These are phyloP conservation scores for Paspalum vaginatum DNA, from an alignment of 176 grass and related monocot species.

Conservation along the genomic window DNA sequence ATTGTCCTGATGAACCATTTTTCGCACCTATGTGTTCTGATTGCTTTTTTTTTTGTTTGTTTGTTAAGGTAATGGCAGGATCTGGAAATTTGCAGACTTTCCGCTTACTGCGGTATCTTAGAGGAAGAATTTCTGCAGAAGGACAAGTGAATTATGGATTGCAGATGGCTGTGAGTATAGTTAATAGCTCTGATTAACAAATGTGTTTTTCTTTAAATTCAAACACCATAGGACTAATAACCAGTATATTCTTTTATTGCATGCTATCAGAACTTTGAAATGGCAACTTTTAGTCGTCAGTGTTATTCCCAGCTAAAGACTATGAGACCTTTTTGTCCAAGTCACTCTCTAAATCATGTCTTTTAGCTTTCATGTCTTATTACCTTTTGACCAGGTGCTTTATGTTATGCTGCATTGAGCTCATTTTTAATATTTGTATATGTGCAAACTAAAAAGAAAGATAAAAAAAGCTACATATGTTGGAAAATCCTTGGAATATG, in stretches of 20 bases:
- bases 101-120: conserved; percentile 86
- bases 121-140: conserved; percentile 87
- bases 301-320: neutral
- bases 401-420: neutral
- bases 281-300: neutral
- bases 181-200: conserved; percentile 15
- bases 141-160: conserved; percentile 97
- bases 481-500: neutral
- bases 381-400: neutral
- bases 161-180: conserved; percentile 84
- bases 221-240: neutral
- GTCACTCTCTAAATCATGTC: neutral
- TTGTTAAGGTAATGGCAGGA: conserved; percentile 89
- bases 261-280: conserved; percentile 19
- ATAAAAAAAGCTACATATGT: neutral
- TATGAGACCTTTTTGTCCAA: neutral
- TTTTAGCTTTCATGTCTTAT: neutral
- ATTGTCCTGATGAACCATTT: conserved; percentile 18
- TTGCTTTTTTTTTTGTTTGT: neutral
- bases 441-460: neutral
- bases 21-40: neutral
- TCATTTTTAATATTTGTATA: neutral
- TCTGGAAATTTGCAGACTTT: conserved; percentile 95
- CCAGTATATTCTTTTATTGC: neutral
- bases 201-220: conserved; percentile 14